A percentile compares a stretch with the other conserved stretches of the same genome.
phyloP scores from a whole-genome alignment of 129 eudicot species.

The Ambrosia trifida region DNA sequence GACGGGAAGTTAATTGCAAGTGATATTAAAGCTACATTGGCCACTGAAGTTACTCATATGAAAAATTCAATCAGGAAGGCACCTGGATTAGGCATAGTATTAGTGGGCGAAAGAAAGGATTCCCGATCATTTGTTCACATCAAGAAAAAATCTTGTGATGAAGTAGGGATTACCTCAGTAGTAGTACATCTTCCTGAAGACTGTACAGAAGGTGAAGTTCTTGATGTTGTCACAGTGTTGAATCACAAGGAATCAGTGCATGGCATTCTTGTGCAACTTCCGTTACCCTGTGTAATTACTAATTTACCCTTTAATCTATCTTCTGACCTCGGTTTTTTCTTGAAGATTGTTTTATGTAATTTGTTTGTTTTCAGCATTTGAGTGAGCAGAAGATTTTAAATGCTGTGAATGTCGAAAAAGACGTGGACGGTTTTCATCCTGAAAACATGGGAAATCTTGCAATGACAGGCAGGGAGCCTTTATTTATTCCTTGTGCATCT shows the following conservation, averaged over 20 bases:
- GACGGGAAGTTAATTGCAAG: conserved; percentile 50
- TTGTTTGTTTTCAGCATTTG: conserved; percentile 32
- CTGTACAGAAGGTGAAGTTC: conserved; percentile 39
- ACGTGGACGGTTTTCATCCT: conserved; percentile 75
- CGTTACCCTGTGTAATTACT: conserved; percentile 45
- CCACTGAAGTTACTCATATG: conserved; percentile 38
- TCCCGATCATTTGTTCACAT: conserved; percentile 42
- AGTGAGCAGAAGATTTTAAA: conserved; percentile 45
- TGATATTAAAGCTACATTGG: conserved; percentile 39
- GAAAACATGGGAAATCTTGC: conserved; percentile 72
- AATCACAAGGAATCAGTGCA: conserved; percentile 46
- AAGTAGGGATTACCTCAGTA: conserved; percentile 45
- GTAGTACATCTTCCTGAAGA: conserved; percentile 37
- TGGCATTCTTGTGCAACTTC: conserved; percentile 63
- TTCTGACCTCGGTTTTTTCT: neutral
- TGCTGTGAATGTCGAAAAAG: conserved; percentile 47
- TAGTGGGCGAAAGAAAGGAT: conserved; percentile 53
- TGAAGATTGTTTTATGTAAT: neutral
- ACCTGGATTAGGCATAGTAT: conserved; percentile 50
- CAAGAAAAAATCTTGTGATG: conserved; percentile 54
- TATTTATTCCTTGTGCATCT: conserved; percentile 76
- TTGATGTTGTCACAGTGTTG: conserved; percentile 30
- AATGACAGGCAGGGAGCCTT: conserved; percentile 65
- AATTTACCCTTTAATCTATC: conserved; percentile 14
- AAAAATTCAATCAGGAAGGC: conserved; percentile 33